Evolutionary conservation across 2,329 filamentous ascomycete species (phyloP), one percentile per base, ranked within the genome.

Genomic region (Ophiognomonia clavigignenti-juglandacearum): DNA sequence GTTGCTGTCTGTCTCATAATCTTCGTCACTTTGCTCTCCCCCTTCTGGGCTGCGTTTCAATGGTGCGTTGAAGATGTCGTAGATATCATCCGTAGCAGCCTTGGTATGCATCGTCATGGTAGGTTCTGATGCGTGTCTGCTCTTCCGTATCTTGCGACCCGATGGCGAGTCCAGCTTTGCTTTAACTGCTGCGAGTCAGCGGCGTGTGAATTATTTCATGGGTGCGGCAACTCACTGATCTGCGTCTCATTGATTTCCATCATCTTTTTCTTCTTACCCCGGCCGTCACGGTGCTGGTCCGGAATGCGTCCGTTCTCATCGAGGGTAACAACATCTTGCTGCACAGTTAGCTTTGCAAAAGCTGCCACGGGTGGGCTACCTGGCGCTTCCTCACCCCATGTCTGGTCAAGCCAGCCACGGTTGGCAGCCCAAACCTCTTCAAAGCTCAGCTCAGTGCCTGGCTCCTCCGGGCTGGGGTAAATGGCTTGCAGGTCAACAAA

Each of bases 41-140:
- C 67, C 59, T 1, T 43, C 60, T 14, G 54, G 60, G 51, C 55
- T 62, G 44, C 64, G 52, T 47, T 70, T 67, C 18, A 92, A 65
- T 2, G 93, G 92, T 48, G 93, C 87, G 59, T 93, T 97, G 68
- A 97, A 98, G 39, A 98, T 88, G 48, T 90, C 90, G 59, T 97
- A 97, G 43, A 98, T 96, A 57, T 98, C 93, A 57, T 97, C 91
- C 53, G 92, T 96, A 4, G 93, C 93, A 54, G 93, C 92, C 57
- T 82, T 88, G 11, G 93, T 98, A 61, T 97, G 90, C 55, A 98
- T 80, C 1, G 93, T 98, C 91, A 98, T 96, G 2, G 93, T 98
- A n/a, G 91, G 88, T 65, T 97, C 92, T 43, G 77, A 71, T 2
- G 66, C 55, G 56, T 64, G 57, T 45, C 83, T 83, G 63, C 86